Evolutionary conservation across 1,139 yeast species (phyloP), one percentile per base, ranked within the genome.

Genomic region (Debaryomyces sp.): DNA sequence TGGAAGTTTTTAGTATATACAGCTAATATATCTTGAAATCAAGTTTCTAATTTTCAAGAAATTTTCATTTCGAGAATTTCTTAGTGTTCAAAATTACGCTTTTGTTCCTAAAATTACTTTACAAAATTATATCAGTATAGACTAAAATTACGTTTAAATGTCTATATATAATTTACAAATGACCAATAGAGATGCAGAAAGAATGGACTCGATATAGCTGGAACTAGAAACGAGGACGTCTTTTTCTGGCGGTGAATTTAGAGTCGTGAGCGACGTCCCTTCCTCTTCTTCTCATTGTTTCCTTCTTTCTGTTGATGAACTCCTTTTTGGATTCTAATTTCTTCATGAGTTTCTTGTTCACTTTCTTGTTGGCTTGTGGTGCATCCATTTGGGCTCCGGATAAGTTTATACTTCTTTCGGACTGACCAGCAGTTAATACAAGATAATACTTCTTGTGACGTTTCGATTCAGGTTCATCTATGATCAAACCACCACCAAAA

Each of bases 391-490:
- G 82, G 40, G 94, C 91, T 36, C 96, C 95, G 8, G 80, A 77
- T 58, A 94, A 75, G 64, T 92, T 92, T 56, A 89, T 73, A 18
- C 76, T 78, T 58, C 86, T 78, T 23, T 82, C 87, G 36, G 90
- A 77, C 41, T 82, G 76, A 49, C 99, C 98, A 0, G 98, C 96
- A 45, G 94, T 88, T 54, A 94, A 75, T 18, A 94, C 97, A 53
- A 94, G 72, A 64, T 94, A 94, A 67, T 87, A 89, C 68, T 94
- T 94, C 67, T 87, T 90, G 63, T 94, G 89, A 68, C 89, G 89
- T 65, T 89, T 91, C 41, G 94, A 85, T 60, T 92, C 97, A 4
- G 97, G 96, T 54, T 91, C 95, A 67, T 95, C 99, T 43, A 94
- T 81, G 15, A 95, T 89, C 54, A 94, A 75, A 54, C 99, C 99